Base-by-base conservation (phyloP, 2,329 filamentous ascomycete species). In the Ilyonectria sp. region DNA sequence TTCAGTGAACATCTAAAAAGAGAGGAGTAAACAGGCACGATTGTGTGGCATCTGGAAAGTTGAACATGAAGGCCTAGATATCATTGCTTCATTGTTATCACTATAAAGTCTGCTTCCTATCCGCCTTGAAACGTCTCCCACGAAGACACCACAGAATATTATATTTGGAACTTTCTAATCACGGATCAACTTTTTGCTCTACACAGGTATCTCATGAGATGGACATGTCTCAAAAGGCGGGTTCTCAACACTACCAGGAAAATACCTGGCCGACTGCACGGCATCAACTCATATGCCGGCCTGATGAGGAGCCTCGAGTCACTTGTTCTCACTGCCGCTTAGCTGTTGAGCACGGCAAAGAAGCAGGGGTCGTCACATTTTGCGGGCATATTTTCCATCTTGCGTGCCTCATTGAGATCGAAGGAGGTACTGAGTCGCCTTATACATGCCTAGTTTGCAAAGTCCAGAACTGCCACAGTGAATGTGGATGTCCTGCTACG, bases 341-440 rank as follows among this genome's bases (percentile, higher is more conserved):
- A 6, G 5, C 6, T 26, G 23, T 31, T 50, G 23, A n/a, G n/a
- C 15, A 7, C 6, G 6, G 26, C 4, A n/a, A 4, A 6, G 26
- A 50, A 17, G 23, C 9, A 10, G 49, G 21, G 2, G 17, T 11
- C 29, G 33, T 64, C 23, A 31, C 21, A 8, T 40, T 52, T 21
- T 64, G 61, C 35, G 61, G 61, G 2, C 61, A 64, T 15, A 58
- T 64, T n/a, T 64, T 53, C 47, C 43, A 56, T 31, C 6, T 11
- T 1, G 2, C 4, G 1, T 64, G 61, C 44, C 11, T 37, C 11
- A 3, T 7, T 13, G 4, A 4, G 7, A 35, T 54, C 29, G 31
- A 43, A 17, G 6, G 17, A 9, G 5, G 17, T 11, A 46, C 17
- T 3, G 35, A 26, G 19, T 13, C 33, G 29, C n/a, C 8, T 9